Evolutionary conservation across 169 alveolate species (phyloP).

Genomic region (Neospora caninum): DNA sequence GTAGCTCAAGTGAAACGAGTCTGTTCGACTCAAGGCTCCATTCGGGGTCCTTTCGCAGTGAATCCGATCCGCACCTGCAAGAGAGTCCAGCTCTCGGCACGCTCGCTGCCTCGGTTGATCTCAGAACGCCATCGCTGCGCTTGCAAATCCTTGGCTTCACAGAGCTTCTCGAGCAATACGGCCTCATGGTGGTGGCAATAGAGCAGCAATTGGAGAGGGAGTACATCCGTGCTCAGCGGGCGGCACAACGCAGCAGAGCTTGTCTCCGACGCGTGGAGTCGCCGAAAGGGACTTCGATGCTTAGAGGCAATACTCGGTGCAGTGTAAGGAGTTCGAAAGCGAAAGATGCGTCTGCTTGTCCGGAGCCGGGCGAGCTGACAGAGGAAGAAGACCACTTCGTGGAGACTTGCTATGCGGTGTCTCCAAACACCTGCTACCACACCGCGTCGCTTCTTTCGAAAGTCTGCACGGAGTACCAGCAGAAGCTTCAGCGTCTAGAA

Average conservation of each 20-base stretch:
- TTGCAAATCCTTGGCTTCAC: not conserved
- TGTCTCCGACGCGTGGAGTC: not conserved
- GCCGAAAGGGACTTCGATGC: not conserved
- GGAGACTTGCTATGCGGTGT: not conserved
- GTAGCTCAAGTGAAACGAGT: not conserved
- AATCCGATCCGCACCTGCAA: not conserved
- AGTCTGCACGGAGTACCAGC: not conserved
- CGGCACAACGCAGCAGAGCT: not conserved
- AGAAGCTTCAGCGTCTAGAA: not conserved
- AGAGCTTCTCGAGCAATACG: not conserved
- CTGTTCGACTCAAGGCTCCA: not conserved
- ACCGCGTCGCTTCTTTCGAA: not conserved
- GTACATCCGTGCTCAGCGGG: not conserved
- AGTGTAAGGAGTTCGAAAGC: not conserved
- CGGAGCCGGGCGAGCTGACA: not conserved
- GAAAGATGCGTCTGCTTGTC: not conserved
- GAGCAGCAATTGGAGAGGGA: not conserved
- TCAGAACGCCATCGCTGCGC: not conserved
- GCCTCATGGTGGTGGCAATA: not conserved
- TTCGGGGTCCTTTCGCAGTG: not conserved
- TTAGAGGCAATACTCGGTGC: not conserved
- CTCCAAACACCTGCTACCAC: not conserved
- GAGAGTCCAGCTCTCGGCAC: too few relatives aligned
- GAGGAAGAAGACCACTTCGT: not conserved
- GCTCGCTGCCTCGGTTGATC: too few relatives aligned